Evolutionary conservation across 371 early-diverging fungal species (phyloP), one percentile per base, ranked within the genome.

Genomic region (Mucor racemosus): DNA sequence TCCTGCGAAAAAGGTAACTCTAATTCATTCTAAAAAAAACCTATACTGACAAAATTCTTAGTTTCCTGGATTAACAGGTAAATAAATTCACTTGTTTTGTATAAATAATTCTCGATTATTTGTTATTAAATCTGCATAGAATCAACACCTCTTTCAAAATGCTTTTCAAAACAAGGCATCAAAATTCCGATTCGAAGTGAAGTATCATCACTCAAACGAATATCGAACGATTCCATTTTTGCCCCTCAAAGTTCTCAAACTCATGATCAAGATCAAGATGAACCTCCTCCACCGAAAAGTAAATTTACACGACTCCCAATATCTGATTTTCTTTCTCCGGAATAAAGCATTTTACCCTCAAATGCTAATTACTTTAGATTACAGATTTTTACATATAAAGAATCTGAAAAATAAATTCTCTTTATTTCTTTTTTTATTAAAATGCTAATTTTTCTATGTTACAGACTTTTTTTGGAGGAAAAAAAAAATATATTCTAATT

Each of bases 1-100:
- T 64, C 75, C 84, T 5, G 86, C 85, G 0, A 88, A 88, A 76
- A 74, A 72, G 68, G 72, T 68, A 60, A 66, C 15, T 26, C 42
- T 57, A 46, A 26, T 55, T 26, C 11, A 26, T 8, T 50, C 26
- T 50, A 26, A 21, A 26, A 21, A 46, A 39, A 17, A n/a, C 7
- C 9, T 36, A 15, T 38, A 21, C 59, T 56, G 41, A 64, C 35
- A 7, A 46, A 38, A 33, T 26, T 36, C n/a, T 42, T 60, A 69
- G 54, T 89, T 88, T 64, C 89, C 88, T 31, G 88, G 89, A 8
- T 86, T 87, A 85, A 82, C 85, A 38, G 86, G 86, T 87, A 58
- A 26, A 39, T 38, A 38, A 26, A 31, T 13, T 21, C 1, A 53
- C n/a, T n/a, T 53, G 53, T 26, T 11, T 5, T 40, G 40, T 21